phyloP scores from a whole-genome alignment of 768 basidiomycete genomes.

The Lentinula detonsa region DNA sequence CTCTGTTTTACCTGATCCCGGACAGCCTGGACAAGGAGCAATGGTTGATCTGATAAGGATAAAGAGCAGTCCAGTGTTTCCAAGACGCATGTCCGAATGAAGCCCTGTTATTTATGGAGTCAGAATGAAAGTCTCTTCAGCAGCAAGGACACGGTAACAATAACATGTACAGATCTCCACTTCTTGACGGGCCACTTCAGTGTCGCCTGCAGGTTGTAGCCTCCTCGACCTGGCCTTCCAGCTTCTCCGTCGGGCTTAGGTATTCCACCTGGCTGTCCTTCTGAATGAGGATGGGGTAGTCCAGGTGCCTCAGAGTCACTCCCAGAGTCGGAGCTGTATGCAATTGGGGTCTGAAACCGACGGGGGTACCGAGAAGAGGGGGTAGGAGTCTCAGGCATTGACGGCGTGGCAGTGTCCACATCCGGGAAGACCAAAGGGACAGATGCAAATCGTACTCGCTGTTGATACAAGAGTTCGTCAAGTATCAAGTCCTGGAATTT shows the following conservation, averaged over 20 bases:
- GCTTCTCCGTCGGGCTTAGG: background rate
- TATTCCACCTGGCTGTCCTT: background rate
- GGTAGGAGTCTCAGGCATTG: too few species aligned
- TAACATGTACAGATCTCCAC: background rate
- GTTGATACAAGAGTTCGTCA: too few species aligned
- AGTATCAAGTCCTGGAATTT: too few species aligned
- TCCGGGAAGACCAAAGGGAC: too few species aligned
- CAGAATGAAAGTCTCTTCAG: background rate
- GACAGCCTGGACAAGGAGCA: background rate
- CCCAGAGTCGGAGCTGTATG: too few species aligned
- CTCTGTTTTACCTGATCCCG: background rate
- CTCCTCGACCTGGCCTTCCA: background rate
- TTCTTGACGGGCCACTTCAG: background rate
- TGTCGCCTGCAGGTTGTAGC: background rate
- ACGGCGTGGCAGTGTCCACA: too few species aligned
- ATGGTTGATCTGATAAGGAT: background rate
- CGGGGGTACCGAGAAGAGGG: too few species aligned
- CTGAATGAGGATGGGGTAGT: background rate
- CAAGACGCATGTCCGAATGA: background rate
- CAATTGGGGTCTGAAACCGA: too few species aligned
- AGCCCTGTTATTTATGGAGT: background rate
- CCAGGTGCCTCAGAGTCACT: too few species aligned
- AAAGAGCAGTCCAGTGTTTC: background rate
- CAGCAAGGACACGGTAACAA: background rate
- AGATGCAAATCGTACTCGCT: too few species aligned